Conservation (phyloP, 1,284 basidiomycete genomes). For the Sanghuangporus sanghuang region DNA sequence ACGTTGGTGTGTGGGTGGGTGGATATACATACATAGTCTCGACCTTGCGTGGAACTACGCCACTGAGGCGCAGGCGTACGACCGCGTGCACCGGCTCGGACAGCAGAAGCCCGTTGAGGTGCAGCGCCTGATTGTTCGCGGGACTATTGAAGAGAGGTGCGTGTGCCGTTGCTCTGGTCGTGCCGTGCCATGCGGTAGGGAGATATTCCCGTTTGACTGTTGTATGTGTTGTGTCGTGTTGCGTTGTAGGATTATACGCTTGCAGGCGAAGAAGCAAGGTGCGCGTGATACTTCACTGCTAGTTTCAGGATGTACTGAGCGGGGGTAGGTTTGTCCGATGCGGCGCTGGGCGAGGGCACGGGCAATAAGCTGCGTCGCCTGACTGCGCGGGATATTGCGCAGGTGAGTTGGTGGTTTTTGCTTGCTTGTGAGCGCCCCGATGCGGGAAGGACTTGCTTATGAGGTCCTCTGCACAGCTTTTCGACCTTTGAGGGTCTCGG, state of each 20-base stretch:
- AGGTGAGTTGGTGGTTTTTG: constrained; percentile 5
- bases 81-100: constrained; percentile 64
- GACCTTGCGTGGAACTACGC: constrained; percentile 72
- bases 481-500: neutral
- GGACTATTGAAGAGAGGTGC: constrained; percentile 70
- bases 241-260: constrained; percentile 45
- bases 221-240: neutral
- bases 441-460: neutral
- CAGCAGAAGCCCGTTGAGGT: constrained; percentile 65
- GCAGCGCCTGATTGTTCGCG: constrained; percentile 58
- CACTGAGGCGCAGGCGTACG: constrained; percentile 62
- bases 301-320: too few species aligned
- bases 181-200: too few species aligned
- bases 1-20: neutral
- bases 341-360: constrained; percentile 60
- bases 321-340: constrained; percentile 49
- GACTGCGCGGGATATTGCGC: constrained; percentile 18
- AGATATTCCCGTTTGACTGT: neutral
- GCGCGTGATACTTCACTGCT: neutral
- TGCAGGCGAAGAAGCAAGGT: constrained; percentile 63
- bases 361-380: constrained; percentile 36
- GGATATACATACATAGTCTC: constrained; percentile 36
- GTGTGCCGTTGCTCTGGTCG: too few species aligned
- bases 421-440: neutral
- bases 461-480: neutral